These are phyloP conservation scores for Plectranthus barbatus DNA, from an alignment of 257 asterid genomes.

Conservation along the genomic window DNA sequence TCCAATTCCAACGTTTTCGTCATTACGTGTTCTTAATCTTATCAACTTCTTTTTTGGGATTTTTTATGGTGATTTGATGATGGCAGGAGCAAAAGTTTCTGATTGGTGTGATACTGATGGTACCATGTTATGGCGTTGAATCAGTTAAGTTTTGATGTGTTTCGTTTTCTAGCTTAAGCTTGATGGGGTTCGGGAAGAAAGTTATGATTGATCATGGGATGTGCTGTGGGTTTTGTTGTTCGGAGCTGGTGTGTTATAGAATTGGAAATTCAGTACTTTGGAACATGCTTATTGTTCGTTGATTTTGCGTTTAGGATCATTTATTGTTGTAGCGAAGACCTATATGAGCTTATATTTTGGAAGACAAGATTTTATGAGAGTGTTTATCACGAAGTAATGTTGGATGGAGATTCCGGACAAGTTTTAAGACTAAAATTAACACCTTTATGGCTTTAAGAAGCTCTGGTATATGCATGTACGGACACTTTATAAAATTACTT, in stretches of 20 bases:
- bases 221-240: slow-evolving; percentile 5
- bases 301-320: background rate
- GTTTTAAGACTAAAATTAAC: background rate
- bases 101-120: slow-evolving; percentile 91
- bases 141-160: slow-evolving; percentile 43
- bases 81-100: slow-evolving; percentile 88
- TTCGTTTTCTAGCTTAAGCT: background rate
- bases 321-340: background rate
- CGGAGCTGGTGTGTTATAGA: background rate
- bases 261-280: background rate
- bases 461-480: background rate
- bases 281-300: background rate
- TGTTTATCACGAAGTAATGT: background rate
- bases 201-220: slow-evolving; percentile 5
- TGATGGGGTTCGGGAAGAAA: background rate
- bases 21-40: background rate
- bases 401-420: background rate
- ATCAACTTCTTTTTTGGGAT: background rate
- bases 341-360: background rate
- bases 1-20: slow-evolving; percentile 1
- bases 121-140: slow-evolving; percentile 86
- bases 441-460: background rate
- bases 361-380: background rate
- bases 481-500: background rate
- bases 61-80: background rate